Base-by-base conservation (phyloP, 169 alveolate genomes). In the Hepatocystis sp. region DNA sequence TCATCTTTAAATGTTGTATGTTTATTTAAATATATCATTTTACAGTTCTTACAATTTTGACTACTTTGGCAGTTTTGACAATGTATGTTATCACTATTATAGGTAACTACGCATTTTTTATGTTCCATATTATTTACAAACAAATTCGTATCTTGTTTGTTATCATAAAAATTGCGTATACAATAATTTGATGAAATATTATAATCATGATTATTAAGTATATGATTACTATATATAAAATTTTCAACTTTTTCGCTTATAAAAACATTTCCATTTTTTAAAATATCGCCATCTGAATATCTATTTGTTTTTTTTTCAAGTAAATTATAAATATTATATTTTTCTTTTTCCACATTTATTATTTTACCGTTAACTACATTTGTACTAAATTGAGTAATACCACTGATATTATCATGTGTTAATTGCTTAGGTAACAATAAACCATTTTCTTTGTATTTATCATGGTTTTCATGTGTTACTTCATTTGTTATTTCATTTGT, bases 81-180 rank as follows among this genome's bases (percentile, higher is more conserved):
- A n/a, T n/a, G n/a, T n/a, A n/a, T n/a, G n/a, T n/a, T n/a, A n/a
- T n/a, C n/a, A n/a, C n/a, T n/a, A n/a, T n/a, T n/a, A n/a, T n/a
- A n/a, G n/a, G n/a, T n/a, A n/a, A n/a, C n/a, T n/a, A n/a, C n/a
- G n/a, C n/a, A n/a, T n/a, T n/a, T n/a, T n/a, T n/a, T n/a, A n/a
- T n/a, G n/a, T n/a, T 55, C n/a, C 15, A 28, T 25, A 21, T 47
- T 51, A 28, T 51, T 47, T 21, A 32, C 49, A 23, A 17, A 56
- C 63, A 10, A 25, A 40, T 53, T 71, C 65, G 58, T 44, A 49
- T 13, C 27, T 42, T 71, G 55, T 56, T 56, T 23, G 42, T 49
- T 56, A 56, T 56, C 36, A 60, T 25, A 25, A 71, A 52, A 34
- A 32, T 67, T 51, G 66, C 58, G 34, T 55, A 51, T 40, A 67